Evolutionary conservation across 139 green algal genomes (phyloP), one percentile per base, ranked within the genome.

Genomic region (Diplosphaera chodatii): DNA sequence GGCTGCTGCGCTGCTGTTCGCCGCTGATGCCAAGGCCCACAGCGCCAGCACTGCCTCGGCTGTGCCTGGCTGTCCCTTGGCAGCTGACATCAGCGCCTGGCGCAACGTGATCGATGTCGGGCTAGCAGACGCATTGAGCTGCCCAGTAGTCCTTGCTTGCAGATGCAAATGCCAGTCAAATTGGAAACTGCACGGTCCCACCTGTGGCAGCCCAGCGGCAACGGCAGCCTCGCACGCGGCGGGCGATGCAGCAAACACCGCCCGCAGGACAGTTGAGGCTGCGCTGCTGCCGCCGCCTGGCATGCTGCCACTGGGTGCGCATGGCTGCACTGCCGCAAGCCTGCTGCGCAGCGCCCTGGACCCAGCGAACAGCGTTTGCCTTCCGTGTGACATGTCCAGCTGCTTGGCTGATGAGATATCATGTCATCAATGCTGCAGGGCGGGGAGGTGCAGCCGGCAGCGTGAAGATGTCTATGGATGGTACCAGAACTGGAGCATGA

Each of bases 31-130:
- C 3, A 86, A 23, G 0, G 78, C 71, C 22, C 80, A 64, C 33
- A 91, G 76, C 32, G 77, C 68, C 33, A 89, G 79, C 32, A 90
- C 71, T 10, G 86, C 79, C 62, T 80, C 23, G 0, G 79, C 64
- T 31, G 64, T 74, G 32, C 79, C 73, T 40, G 40, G n/a, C 59
- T 41, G 68, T 15, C 74, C 71, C 15, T 68, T 65, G 25, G 65
- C 48, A 31, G 74, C 66, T 15, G 41, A 33, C 32, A 89, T 56
- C 55, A 91, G 74, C n/a, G 33, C 70, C 77, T 82, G 75, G 37
- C 2, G 13, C 4, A 30, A 0, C 23, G 28, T 28, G 21, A 16
- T 55, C 32, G 18, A 30, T 69, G 18, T 69, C 64, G 23, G n/a
- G n/a, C n/a, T n/a, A n/a, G n/a, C n/a, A n/a, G n/a, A n/a, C n/a